Evolutionary conservation across 2,329 filamentous ascomycete species (phyloP).

Genomic region (Microdochium bolleyi): DNA sequence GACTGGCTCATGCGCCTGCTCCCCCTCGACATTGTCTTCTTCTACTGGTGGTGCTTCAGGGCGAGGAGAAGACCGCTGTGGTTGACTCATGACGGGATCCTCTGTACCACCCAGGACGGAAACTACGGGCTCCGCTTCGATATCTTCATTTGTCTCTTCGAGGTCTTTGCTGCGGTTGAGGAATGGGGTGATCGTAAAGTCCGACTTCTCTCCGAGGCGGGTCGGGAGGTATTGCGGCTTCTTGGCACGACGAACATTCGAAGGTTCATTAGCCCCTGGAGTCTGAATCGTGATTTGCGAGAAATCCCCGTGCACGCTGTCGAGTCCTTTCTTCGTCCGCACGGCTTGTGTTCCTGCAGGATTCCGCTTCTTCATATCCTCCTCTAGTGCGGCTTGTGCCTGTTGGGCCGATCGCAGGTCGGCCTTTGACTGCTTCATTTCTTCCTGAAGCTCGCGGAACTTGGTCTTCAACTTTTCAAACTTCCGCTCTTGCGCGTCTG

Average conservation of each 20-base stretch:
- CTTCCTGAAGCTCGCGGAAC: conserved; percentile 60
- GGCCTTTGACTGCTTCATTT: conserved; percentile 56
- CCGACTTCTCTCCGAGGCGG: conserved; percentile 75
- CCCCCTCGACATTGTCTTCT: conserved; percentile 15
- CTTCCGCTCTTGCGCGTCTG: conserved; percentile 60
- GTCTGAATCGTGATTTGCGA: conserved; percentile 36
- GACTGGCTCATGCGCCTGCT: conserved; percentile 12
- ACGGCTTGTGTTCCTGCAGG: conserved; percentile 24
- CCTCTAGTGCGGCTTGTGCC: conserved; percentile 25
- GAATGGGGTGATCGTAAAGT: conserved; percentile 91
- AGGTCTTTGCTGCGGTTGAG: conserved; percentile 60
- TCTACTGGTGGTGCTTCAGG: conserved; percentile 3
- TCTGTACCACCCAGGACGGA: conserved; percentile 3
- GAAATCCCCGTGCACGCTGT: conserved; percentile 35
- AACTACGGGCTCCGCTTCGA: conserved; percentile 3
- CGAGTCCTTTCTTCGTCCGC: conserved; percentile 38
- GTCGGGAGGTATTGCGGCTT: conserved; percentile 54
- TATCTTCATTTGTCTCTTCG: conserved; percentile 26
- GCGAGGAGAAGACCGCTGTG: neutral
- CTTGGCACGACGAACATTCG: conserved; percentile 25
- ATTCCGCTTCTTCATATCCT: conserved; percentile 21
- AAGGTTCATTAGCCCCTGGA: conserved; percentile 25
- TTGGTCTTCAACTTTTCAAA: conserved; percentile 63
- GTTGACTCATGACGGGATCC: neutral
- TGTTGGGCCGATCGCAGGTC: conserved; percentile 31